Conservation (phyloP, 129 eudicot species). For the Daucus carota region DH1_v3.0 NC_030385.2:45611001-45611500, state of each 20-base stretch:
- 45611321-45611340: slow-evolving; percentile 49
- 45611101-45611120: background rate
- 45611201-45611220: background rate
- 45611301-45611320: slow-evolving; percentile 64
- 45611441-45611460: background rate
- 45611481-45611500: slow-evolving; percentile 61
- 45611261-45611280: slow-evolving; percentile 57
- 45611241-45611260: background rate
- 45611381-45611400: background rate
- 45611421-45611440: background rate
- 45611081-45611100: background rate
- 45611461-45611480: slow-evolving; percentile 59
- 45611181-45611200: background rate
- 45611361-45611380: slow-evolving; percentile 47
- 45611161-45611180: background rate
- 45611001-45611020: background rate
- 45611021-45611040: background rate
- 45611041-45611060: background rate
- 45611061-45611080: background rate
- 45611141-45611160: background rate
- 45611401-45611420: background rate
- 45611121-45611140: background rate
- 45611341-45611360: slow-evolving; percentile 51
- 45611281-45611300: slow-evolving; percentile 70
- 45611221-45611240: background rate